Percentiles rank a stretch among this genome's conserved stretches.
Evolutionary conservation across 2,329 filamentous ascomycete species (phyloP).

Genomic region (Plectosphaerella sp.): DNA sequence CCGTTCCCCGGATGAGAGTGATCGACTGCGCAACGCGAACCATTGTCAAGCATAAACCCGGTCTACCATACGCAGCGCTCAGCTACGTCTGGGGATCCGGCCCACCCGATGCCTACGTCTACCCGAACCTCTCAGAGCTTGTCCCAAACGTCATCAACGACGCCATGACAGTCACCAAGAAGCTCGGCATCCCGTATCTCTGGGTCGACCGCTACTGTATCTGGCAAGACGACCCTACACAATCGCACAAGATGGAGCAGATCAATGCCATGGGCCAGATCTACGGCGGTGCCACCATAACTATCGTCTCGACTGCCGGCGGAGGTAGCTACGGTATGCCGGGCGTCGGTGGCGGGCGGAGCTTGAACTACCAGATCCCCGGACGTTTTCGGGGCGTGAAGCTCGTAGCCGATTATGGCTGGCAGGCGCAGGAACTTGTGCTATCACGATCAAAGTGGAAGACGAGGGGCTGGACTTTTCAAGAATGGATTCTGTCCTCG

Average conservation of each 20-base stretch:
- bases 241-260: slow-evolving; percentile 22
- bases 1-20: not conserved
- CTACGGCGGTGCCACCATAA: slow-evolving; percentile 27
- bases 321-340: slow-evolving; percentile 28
- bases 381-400: slow-evolving; percentile 9
- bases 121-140: not conserved
- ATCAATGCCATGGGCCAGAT: slow-evolving; percentile 29
- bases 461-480: slow-evolving; percentile 32
- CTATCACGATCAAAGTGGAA: slow-evolving; percentile 29
- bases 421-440: not conserved
- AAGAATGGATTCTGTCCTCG: slow-evolving; percentile 29
- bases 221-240: slow-evolving; percentile 14
- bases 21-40: slow-evolving; percentile 2
- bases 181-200: slow-evolving; percentile 28
- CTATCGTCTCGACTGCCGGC: slow-evolving; percentile 33
- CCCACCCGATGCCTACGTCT: slow-evolving; percentile 1
- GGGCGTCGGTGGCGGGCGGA: slow-evolving; percentile 23
- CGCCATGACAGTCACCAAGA: slow-evolving; percentile 22
- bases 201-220: slow-evolving; percentile 36
- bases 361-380: slow-evolving; percentile 20
- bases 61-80: slow-evolving; percentile 20
- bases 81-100: slow-evolving; percentile 27
- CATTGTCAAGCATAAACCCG: slow-evolving; percentile 1
- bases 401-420: slow-evolving; percentile 1
- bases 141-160: slow-evolving; percentile 7